Conservation (phyloP, 1,139 yeast genomes). For the Taphrina wiesneri region DNA sequence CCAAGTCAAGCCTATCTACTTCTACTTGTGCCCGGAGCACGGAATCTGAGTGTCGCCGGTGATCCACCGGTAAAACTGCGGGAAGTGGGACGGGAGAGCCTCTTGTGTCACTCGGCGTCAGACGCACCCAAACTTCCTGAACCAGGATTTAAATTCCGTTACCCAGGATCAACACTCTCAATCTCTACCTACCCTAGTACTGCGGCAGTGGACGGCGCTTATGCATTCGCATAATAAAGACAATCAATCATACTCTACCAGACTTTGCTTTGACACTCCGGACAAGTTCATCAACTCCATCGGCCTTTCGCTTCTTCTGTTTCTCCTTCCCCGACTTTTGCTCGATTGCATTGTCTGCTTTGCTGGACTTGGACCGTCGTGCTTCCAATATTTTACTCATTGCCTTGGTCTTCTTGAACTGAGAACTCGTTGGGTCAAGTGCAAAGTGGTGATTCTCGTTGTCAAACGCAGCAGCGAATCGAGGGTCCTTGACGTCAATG, state of each 20-base stretch:
- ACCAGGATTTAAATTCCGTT: too few species aligned
- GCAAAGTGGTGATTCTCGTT: slow-evolving; percentile 82
- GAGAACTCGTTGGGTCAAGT: slow-evolving; percentile 76
- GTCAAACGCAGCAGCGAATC: slow-evolving; percentile 77
- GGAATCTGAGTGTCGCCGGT: background rate
- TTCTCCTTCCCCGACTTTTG: background rate
- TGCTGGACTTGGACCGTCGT: slow-evolving; percentile 37
- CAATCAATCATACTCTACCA: background rate
- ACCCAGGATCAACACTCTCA: background rate
- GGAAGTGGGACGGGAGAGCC: too few species aligned
- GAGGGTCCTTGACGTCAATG: slow-evolving; percentile 76
- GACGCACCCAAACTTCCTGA: too few species aligned
- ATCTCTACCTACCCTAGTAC: background rate
- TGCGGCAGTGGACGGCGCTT: background rate
- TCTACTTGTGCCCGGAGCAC: too few species aligned
- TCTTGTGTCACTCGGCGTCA: background rate
- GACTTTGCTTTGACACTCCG: slow-evolving; percentile 28
- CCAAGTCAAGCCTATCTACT: too few species aligned
- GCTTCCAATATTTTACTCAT: slow-evolving; percentile 64
- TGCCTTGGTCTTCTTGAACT: slow-evolving; percentile 80
- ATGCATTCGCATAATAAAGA: background rate
- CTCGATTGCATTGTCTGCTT: background rate
- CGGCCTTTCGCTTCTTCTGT: slow-evolving; percentile 13
- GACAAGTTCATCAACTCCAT: slow-evolving; percentile 22
- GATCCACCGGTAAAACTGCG: background rate